Evolutionary conservation across 176 grass and related monocot genomes (phyloP), one percentile per base, ranked within the genome.

Genomic region (Ampelocalamus luodianensis): DNA sequence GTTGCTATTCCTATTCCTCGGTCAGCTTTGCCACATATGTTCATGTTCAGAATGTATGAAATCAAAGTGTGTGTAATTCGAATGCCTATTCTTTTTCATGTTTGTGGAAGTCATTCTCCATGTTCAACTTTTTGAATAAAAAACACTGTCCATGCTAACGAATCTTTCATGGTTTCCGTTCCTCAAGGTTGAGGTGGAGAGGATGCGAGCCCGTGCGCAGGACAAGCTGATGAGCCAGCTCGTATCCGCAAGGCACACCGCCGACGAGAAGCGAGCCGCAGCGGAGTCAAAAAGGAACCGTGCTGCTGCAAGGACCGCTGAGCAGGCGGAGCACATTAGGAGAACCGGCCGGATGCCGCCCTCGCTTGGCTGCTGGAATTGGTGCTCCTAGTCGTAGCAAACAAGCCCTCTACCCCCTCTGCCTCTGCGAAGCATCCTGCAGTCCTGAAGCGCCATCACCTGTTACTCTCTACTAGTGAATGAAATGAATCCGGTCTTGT

Each of bases 241-340:
- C 24, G 91, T 91, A 32, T 87, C 84, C 8, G 85, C 88, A 8
- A 89, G 81, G 67, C 97, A 99, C 46, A 88, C 87, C 0, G 97
- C 93, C 0, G 97, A 94, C 4, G 84, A 94, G 64, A 94, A 94
- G 78, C 90, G 97, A 55, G 93, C 93, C 0, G 8, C 58, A 0
- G 97, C 97, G 0, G 97, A 94, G 71, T 83, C 73, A 0, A 92
- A 88, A 78, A 91, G 86, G 53, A 94, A 86, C 88, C 88, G 77
- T 0, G 88, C 91, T 3, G 97, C 92, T 15, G 90, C 88, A 8
- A 93, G 71, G 70, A 96, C 93, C 0, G 88, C 83, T 0, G 89
- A 92, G 72, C 93, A 99, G 84, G 93, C 90, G 11, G 90, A 99
- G 5, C 87, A 94, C 65, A 99, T 99, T 61, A 86, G n/a, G n/a